Evolutionary conservation across 2,329 filamentous ascomycete genomes (phyloP).

Genomic region (Colletotrichum musae): DNA sequence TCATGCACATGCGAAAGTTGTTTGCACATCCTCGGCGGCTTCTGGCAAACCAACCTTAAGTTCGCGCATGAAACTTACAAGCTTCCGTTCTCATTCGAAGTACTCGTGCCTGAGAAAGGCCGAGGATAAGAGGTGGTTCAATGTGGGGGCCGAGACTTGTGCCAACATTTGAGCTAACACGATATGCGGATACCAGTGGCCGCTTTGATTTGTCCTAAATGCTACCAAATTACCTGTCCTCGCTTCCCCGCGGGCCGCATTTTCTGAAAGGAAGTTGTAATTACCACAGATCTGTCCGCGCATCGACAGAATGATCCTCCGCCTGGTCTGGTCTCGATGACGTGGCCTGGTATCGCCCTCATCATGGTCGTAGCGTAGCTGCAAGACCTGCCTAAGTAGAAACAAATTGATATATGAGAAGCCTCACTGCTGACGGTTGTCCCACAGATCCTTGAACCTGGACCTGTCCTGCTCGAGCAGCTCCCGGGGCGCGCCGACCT

Average conservation of each 20-base stretch:
- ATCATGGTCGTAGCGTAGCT: not conserved
- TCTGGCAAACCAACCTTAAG: too few species aligned
- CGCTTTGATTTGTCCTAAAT: too few species aligned
- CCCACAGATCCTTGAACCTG: not conserved
- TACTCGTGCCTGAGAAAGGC: too few species aligned
- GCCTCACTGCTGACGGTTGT: not conserved
- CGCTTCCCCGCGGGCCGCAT: not conserved
- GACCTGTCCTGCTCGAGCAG: not conserved
- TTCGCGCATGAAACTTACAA: too few species aligned
- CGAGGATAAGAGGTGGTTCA: too few species aligned
- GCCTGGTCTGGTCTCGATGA: not conserved
- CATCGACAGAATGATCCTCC: not conserved
- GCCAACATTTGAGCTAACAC: too few species aligned
- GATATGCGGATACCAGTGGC: too few species aligned
- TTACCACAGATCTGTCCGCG: not conserved
- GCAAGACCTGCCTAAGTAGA: not conserved
- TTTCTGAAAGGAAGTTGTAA: not conserved
- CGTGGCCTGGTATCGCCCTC: not conserved
- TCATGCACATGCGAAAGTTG: too few species aligned
- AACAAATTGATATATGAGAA: not conserved
- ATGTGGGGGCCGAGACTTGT: too few species aligned
- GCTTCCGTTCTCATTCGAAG: too few species aligned
- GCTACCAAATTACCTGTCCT: too few species aligned
- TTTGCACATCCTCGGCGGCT: too few species aligned
- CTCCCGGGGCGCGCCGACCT: slow-evolving; percentile 42